These are phyloP conservation scores for Epichloe sibirici DNA, from an alignment of 2,329 filamentous ascomycete genomes.

Conservation along the genomic window DNA sequence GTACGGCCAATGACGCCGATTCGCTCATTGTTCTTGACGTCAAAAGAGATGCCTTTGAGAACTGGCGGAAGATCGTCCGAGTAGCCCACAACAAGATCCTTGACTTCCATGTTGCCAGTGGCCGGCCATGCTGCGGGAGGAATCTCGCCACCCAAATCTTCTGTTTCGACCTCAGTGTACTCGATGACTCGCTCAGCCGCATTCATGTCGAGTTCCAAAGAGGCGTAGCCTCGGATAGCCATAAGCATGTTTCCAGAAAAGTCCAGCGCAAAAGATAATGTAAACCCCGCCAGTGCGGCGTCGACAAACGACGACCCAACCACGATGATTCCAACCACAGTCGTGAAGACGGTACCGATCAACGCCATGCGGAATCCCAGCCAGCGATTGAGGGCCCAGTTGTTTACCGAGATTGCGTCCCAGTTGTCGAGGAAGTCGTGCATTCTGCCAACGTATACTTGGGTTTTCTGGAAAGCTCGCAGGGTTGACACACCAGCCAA, in stretches of 20 bases:
- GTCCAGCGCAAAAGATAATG: constrained; percentile 59
- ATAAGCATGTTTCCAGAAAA: constrained; percentile 54
- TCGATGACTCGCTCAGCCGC: constrained; percentile 64
- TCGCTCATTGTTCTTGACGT: constrained; percentile 52
- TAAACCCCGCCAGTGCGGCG: constrained; percentile 62
- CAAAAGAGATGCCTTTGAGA: constrained; percentile 56
- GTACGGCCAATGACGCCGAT: constrained; percentile 70
- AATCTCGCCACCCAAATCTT: constrained; percentile 47
- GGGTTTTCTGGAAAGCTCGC: constrained; percentile 58
- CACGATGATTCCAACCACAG: constrained; percentile 51
- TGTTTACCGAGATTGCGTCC: constrained; percentile 50
- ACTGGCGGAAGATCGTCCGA: constrained; percentile 59
- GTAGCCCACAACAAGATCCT: constrained; percentile 60
- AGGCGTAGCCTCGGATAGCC: constrained; percentile 55
- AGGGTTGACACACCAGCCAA: constrained; percentile 64
- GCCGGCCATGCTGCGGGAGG: constrained; percentile 65
- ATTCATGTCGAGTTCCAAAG: constrained; percentile 68
- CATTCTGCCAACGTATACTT: constrained; percentile 58
- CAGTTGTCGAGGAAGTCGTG: constrained; percentile 57
- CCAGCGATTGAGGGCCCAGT: constrained; percentile 68
- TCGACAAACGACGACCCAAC: constrained; percentile 49
- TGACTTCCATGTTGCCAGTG: constrained; percentile 60
- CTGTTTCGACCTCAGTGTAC: constrained; percentile 57
- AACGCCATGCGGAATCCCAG: constrained; percentile 60
- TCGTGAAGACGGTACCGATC: constrained; percentile 57